phyloP scores from a whole-genome alignment of 352 stramenopile species.

The Globisporangium carolinianum region DNA sequence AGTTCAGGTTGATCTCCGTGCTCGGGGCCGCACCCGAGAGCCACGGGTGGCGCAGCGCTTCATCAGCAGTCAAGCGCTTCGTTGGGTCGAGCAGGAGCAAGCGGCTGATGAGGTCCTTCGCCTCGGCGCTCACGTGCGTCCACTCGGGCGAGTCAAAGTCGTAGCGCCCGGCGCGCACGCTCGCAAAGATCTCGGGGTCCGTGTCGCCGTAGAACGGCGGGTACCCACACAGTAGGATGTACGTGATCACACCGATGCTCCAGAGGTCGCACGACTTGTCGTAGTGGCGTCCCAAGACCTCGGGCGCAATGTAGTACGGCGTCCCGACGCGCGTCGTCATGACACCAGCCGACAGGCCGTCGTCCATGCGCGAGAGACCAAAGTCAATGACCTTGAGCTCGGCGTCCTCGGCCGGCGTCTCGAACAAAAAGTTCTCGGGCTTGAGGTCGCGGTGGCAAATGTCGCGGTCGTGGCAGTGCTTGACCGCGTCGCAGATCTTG shows the following conservation, averaged over 20 bases:
- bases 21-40: conserved; percentile 72
- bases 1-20: conserved; percentile 71
- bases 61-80: conserved; percentile 89
- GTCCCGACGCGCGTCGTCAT: conserved; percentile 97
- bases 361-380: conserved; percentile 91
- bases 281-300: conserved; percentile 92
- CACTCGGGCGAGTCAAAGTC: conserved; percentile 86
- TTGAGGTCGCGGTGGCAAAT: conserved; percentile 98
- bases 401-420: conserved; percentile 81
- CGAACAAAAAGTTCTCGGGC: conserved; percentile 96
- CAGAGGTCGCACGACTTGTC: conserved; percentile 96
- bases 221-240: conserved; percentile 94
- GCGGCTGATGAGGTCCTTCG: conserved; percentile 93
- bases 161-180: conserved; percentile 68
- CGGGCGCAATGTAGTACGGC: conserved; percentile 93
- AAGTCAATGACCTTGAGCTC: conserved; percentile 99
- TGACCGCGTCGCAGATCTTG: conserved; percentile 95
- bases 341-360: conserved; percentile 65
- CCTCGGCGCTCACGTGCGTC: conserved; percentile 73
- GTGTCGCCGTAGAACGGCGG: conserved; percentile 95
- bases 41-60: conserved; percentile 82
- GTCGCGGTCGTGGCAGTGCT: conserved; percentile 96
- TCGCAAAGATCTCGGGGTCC: conserved; percentile 87
- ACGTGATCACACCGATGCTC: conserved; percentile 94
- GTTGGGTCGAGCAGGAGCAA: conserved; percentile 91